A percentile compares a stretch with the other conserved stretches of the same genome.
These are phyloP conservation scores for Xylaria sp. DNA, from an alignment of 2,329 filamentous ascomycete species.

Conservation along the genomic window DNA sequence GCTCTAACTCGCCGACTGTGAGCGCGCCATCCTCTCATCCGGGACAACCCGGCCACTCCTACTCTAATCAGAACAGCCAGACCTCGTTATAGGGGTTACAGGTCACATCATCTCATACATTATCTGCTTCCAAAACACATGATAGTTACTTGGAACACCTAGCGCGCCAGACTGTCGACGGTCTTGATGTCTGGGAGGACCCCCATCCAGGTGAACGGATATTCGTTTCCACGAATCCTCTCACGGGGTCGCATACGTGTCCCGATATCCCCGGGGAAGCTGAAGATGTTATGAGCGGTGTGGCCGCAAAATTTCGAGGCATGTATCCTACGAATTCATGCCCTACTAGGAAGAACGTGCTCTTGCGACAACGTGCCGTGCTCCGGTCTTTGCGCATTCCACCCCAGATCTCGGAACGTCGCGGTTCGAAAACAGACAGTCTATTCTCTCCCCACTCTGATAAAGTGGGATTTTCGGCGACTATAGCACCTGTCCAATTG, in stretches of 20 bases:
- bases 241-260: slow-evolving; percentile 41
- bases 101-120: slow-evolving; percentile 63
- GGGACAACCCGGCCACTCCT: slow-evolving; percentile 47
- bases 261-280: slow-evolving; percentile 34
- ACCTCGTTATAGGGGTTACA: slow-evolving; percentile 66
- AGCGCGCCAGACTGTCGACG: slow-evolving; percentile 41
- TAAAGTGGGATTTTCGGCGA: slow-evolving; percentile 15
- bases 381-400: slow-evolving; percentile 50
- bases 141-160: slow-evolving; percentile 40
- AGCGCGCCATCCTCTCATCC: slow-evolving; percentile 57
- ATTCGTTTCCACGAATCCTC: slow-evolving; percentile 46
- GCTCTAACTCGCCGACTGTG: slow-evolving; percentile 52
- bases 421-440: slow-evolving; percentile 40
- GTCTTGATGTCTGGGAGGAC: slow-evolving; percentile 54
- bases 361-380: slow-evolving; percentile 44
- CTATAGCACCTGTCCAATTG: slow-evolving; percentile 37
- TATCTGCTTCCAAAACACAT: slow-evolving; percentile 48
- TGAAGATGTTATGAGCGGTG: slow-evolving; percentile 55
- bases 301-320: slow-evolving; percentile 60
- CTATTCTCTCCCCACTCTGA: slow-evolving; percentile 38
- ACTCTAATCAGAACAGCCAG: slow-evolving; percentile 49
- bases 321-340: slow-evolving; percentile 42
- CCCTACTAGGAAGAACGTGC: slow-evolving; percentile 40
- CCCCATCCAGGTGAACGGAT: slow-evolving; percentile 59
- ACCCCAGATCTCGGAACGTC: slow-evolving; percentile 42